Evolutionary conservation across 805 yeast genomes (phyloP), one percentile per base, ranked within the genome.

Genomic region (Yarrowia keelungensis): DNA sequence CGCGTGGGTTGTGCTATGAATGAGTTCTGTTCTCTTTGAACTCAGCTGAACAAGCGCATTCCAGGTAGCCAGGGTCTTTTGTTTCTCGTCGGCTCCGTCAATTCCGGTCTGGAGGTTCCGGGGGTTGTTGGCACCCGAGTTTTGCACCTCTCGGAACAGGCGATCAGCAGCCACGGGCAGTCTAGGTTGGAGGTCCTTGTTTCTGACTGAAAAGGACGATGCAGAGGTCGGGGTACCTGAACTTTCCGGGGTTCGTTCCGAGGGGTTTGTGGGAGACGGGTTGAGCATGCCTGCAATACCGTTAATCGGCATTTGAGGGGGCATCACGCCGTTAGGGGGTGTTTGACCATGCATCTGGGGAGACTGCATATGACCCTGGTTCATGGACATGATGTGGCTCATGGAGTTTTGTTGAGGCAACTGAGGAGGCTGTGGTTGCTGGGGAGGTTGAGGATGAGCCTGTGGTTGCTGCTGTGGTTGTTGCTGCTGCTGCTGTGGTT

Each of bases 181-280:
- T 32, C 51, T 41, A 8, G 65, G 65, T 12, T 59, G 65, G 8
- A 59, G 41, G 43, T 59, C 65, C 14, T 59, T 59, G 65, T 59
- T 59, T 59, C 65, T 9, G n/a, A 59, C 65, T 0, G 65, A 59
- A 16, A 43, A 59, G 19, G 65, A 59, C 32, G 65, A 59, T n/a
- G 42, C 51, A 1, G 65, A 43, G 15, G 65, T 43, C 15, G 65
- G 51, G 3, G 51, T 45, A 8, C 65, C 65, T 8, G 51, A 16
- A 51, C 65, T 59, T 45, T 59, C 65, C 2, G 65, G 65, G 4
- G 65, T 59, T 14, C 42, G 39, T 16, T 42, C 65, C 42, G 65
- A 43, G 19, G 45, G 65, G 16, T 15, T 59, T 3, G 65, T 59
- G 12, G 65, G 65, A 2, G 65, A 59, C 8, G 65, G 65, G 41